phyloP scores from a whole-genome alignment of 2,329 filamentous ascomycete species.

The Nothomitra cinnamomea region DNA sequence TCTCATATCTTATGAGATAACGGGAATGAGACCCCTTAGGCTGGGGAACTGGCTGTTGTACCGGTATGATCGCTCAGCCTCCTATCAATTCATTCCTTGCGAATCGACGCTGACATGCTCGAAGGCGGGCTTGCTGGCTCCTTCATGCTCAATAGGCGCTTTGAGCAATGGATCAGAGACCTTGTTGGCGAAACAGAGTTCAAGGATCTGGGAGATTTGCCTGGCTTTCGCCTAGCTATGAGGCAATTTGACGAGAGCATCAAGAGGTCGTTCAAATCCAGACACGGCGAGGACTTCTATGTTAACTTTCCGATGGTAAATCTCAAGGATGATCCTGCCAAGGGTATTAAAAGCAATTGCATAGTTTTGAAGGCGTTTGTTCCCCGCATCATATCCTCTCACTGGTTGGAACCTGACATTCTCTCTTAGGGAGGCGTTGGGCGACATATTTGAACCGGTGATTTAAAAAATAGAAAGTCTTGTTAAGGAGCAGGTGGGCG shows the following conservation, averaged over 20 bases:
- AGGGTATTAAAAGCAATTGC: constrained; percentile 10
- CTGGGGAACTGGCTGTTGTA: too few species aligned
- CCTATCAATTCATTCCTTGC: too few species aligned
- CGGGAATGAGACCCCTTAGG: constrained; percentile 12
- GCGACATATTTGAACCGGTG: too few species aligned
- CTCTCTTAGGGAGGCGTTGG: too few species aligned
- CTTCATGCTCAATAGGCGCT: constrained; percentile 16
- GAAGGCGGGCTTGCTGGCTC: constrained; percentile 19
- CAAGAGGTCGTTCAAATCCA: constrained; percentile 15
- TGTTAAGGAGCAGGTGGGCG: too few species aligned
- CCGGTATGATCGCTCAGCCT: too few species aligned
- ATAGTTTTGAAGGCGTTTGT: background rate
- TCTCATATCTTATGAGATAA: constrained; percentile 19
- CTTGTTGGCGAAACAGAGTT: constrained; percentile 17
- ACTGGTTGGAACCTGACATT: too few species aligned
- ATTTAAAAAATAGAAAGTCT: too few species aligned
- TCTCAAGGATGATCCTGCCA: constrained; percentile 12
- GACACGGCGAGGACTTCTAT: constrained; percentile 13
- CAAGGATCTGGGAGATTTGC: constrained; percentile 13
- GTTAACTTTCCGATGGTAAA: constrained; percentile 16
- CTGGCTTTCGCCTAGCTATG: constrained; percentile 15
- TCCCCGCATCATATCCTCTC: too few species aligned
- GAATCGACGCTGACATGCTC: too few species aligned
- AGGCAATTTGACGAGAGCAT: constrained; percentile 18
- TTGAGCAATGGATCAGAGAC: constrained; percentile 14